Percentiles rank a stretch among this genome's conserved stretches.
phyloP scores from a whole-genome alignment of 1,284 basidiomycete genomes.

The Ganoderma resinaceum region DNA sequence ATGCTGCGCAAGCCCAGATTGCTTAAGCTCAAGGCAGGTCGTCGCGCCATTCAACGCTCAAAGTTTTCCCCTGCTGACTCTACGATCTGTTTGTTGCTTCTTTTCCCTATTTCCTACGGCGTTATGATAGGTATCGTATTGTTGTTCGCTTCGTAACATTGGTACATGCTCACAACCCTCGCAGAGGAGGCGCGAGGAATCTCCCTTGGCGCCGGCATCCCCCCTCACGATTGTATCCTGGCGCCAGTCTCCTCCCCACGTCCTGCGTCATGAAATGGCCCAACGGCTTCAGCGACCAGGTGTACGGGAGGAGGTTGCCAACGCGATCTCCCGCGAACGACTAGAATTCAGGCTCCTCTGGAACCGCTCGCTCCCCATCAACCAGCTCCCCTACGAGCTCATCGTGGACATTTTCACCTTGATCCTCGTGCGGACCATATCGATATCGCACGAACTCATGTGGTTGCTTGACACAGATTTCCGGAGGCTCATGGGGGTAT shows the following conservation, averaged over 20 bases:
- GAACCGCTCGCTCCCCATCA: not conserved
- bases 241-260: not conserved
- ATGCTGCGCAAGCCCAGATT: too few relatives aligned
- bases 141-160: too few relatives aligned
- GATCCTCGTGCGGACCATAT: too few relatives aligned
- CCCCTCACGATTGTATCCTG: not conserved
- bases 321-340: not conserved
- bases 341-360: not conserved
- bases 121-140: too few relatives aligned
- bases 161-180: not conserved
- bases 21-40: too few relatives aligned
- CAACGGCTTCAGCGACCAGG: not conserved
- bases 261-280: not conserved
- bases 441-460: too few relatives aligned
- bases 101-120: too few relatives aligned
- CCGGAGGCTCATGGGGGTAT: not conserved
- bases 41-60: too few relatives aligned
- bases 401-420: too few relatives aligned
- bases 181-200: not conserved
- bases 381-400: not conserved
- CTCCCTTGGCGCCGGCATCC: not conserved
- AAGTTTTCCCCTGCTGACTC: too few relatives aligned
- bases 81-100: too few relatives aligned
- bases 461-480: not conserved
- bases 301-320: not conserved